These are phyloP conservation scores for Gentiana straminea DNA, from an alignment of 257 asterid genomes.

Conservation along the genomic window DNA sequence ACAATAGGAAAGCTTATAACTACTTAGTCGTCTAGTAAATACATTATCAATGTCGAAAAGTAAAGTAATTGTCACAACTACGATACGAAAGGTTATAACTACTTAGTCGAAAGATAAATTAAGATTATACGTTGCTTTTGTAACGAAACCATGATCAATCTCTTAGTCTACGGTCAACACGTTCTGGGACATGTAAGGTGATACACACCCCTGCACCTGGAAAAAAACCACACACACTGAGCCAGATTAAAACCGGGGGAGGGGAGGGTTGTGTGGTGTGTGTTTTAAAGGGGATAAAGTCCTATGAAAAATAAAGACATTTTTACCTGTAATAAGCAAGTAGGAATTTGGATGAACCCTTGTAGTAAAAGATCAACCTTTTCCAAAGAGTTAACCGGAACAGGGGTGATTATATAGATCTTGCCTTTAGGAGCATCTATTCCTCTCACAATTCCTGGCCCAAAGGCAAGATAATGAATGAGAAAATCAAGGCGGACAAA, in stretches of 20 bases:
- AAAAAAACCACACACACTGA: slow-evolving; percentile 6
- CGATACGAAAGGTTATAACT: no score
- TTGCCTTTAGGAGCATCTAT: slow-evolving; percentile 51
- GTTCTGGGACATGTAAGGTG: slow-evolving; percentile 76
- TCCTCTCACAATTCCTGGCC: slow-evolving; percentile 79
- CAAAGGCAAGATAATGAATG: slow-evolving; percentile 2
- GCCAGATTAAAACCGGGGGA: no score
- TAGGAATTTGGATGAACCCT: slow-evolving; percentile 72
- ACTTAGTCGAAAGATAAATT: no score
- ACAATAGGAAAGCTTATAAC: no score
- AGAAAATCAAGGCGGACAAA: no score
- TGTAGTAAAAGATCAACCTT: slow-evolving; percentile 78
- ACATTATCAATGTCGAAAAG: no score
- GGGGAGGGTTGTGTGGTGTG: no score
- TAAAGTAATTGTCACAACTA: no score
- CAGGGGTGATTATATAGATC: slow-evolving; percentile 68
- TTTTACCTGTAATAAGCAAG: slow-evolving; percentile 68
- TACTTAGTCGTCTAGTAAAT: no score
- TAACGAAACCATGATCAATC: neutral
- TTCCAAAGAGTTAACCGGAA: slow-evolving; percentile 54
- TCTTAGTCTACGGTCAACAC: slow-evolving; percentile 46
- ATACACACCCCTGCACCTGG: slow-evolving; percentile 82
- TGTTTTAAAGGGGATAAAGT: no score
- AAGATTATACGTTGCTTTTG: no score
- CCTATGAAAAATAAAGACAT: neutral